Evolutionary conservation across 768 basidiomycete genomes (phyloP).

Genomic region (Leccinellum albellum): DNA sequence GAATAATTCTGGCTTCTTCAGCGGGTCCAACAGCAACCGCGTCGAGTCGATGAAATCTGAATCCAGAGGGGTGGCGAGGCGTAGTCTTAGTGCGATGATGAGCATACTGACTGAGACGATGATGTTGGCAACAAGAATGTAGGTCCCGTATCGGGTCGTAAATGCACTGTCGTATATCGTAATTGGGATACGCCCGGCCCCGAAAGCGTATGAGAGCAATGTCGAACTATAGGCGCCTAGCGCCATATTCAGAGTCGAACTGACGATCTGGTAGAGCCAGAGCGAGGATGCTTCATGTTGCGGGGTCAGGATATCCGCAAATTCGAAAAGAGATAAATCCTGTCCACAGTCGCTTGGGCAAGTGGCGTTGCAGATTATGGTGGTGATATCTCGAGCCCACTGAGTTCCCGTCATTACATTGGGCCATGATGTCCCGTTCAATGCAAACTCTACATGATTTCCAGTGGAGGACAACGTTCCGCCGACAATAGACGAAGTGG

Average conservation of each 20-base stretch:
- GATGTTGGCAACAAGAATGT: not conserved
- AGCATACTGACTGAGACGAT: slow-evolving; percentile 4
- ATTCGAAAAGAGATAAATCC: not conserved
- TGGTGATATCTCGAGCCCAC: slow-evolving; percentile 2
- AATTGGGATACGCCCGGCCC: too few relatives aligned
- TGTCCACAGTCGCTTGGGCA: not conserved
- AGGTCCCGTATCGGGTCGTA: not conserved
- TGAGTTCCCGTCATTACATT: not conserved
- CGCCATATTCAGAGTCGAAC: not conserved
- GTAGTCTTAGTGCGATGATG: not conserved
- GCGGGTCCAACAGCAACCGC: not conserved
- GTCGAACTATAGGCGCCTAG: not conserved
- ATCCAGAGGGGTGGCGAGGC: not conserved
- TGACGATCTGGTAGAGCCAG: not conserved
- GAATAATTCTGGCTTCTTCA: slow-evolving; percentile 12
- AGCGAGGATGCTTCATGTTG: too few relatives aligned
- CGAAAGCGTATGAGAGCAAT: not conserved
- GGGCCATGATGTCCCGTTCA: not conserved
- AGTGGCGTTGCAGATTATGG: not conserved
- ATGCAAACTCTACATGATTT: not conserved
- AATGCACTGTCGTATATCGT: not conserved
- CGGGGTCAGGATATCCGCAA: not conserved
- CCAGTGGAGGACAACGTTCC: not conserved
- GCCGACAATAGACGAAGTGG: not conserved
- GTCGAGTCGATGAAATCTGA: slow-evolving; percentile 7